Conservation (phyloP, 2,329 filamentous ascomycete genomes). For the Penicillium sp. region DNA sequence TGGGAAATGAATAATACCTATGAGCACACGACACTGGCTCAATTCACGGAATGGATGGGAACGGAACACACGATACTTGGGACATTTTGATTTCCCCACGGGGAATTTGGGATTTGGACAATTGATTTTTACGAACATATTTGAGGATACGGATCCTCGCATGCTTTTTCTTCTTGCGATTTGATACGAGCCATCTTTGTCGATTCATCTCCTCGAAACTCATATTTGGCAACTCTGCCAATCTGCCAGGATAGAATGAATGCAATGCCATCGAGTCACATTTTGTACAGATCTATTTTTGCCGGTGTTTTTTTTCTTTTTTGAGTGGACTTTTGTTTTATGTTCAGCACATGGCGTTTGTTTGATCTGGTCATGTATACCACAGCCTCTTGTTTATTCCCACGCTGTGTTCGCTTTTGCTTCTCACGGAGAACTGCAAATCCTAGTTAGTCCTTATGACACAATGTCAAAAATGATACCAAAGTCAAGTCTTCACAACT, state of each 20-base stretch:
- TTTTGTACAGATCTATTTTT: conserved; percentile 3
- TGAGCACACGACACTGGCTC: conserved; percentile 17
- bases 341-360: conserved; percentile 2
- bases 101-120: conserved; percentile 15
- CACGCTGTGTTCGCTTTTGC: not conserved
- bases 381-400: conserved; percentile 1
- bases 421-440: not conserved
- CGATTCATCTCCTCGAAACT: not conserved
- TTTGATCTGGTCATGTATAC: not conserved
- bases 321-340: not conserved
- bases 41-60: conserved; percentile 15
- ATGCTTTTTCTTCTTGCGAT: not conserved
- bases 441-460: not conserved
- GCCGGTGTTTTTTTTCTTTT: not conserved
- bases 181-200: not conserved
- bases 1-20: conserved; percentile 29
- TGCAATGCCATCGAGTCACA: not conserved
- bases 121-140: conserved; percentile 21
- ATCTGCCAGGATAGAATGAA: not conserved
- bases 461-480: not conserved
- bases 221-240: not conserved
- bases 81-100: conserved; percentile 10
- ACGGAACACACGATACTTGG: conserved; percentile 21
- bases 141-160: conserved; percentile 14
- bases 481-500: not conserved